Evolutionary conservation across 83 land plant genomes (phyloP).

Genomic region (Diphasiastrum complanatum): DNA sequence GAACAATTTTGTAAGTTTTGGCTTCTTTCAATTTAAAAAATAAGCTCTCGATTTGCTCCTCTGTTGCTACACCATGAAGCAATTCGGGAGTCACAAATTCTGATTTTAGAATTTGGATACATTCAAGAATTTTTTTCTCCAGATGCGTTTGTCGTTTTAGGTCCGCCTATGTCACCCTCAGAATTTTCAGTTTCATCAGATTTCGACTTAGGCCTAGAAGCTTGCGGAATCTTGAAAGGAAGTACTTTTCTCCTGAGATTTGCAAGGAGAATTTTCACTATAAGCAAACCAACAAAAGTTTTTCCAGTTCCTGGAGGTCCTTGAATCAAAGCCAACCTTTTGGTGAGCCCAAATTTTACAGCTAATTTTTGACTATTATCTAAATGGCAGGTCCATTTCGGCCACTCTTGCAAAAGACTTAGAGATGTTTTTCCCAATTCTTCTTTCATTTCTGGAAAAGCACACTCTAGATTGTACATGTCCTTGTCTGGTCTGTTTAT

Average conservation of each 20-base stretch:
- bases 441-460: slow-evolving; percentile 15
- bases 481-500: slow-evolving; percentile 12
- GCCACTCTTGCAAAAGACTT: slow-evolving; percentile 8
- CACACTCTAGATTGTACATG: not conserved
- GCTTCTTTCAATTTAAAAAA: not conserved
- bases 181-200: not conserved
- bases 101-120: not conserved
- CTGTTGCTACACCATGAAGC: slow-evolving; percentile 17
- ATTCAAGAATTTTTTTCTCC: not conserved
- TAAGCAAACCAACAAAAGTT: slow-evolving; percentile 16
- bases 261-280: slow-evolving; percentile 5
- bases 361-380: slow-evolving; percentile 21
- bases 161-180: not conserved
- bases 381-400: slow-evolving; percentile 5
- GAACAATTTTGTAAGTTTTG: not conserved
- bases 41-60: slow-evolving; percentile 12
- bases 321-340: slow-evolving; percentile 25
- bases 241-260: slow-evolving; percentile 1
- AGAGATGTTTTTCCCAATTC: not conserved
- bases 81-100: not conserved
- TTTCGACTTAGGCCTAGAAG: no score
- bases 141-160: slow-evolving; percentile 9
- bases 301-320: slow-evolving; percentile 33
- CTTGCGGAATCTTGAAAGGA: no score
- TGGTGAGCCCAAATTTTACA: slow-evolving; percentile 18